Evolutionary conservation across 495 filamentous ascomycete genomes (phyloP).

Genomic region (Aspergillus sparsus): DNA sequence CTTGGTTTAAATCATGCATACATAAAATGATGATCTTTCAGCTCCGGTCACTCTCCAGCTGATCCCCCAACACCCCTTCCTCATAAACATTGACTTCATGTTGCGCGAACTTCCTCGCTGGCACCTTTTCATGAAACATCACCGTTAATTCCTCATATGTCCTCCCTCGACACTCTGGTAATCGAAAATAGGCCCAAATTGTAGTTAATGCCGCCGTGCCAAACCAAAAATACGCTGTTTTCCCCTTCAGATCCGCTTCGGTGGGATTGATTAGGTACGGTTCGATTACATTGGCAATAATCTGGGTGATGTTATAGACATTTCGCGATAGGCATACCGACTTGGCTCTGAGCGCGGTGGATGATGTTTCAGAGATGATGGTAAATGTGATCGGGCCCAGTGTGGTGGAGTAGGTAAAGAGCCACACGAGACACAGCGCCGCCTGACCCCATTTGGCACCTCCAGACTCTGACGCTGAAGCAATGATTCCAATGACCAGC

Average conservation of each 20-base stretch:
- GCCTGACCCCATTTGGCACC: conserved; percentile 40
- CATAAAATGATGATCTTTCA: not conserved
- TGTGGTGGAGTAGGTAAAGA: conserved; percentile 65
- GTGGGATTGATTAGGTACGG: conserved; percentile 70
- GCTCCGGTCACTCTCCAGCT: not conserved
- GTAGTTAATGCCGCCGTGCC: conserved; percentile 63
- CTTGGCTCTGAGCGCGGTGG: conserved; percentile 56
- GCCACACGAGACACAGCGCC: conserved; percentile 65
- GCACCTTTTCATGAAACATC: conserved; percentile 59
- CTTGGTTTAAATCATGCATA: not conserved
- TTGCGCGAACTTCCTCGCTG: conserved; percentile 61
- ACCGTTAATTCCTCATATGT: conserved; percentile 70
- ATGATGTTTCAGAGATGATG: conserved; percentile 69
- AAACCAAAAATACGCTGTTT: conserved; percentile 70
- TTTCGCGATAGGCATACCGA: conserved; percentile 20
- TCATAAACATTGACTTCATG: conserved; percentile 54
- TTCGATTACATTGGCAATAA: conserved; percentile 59
- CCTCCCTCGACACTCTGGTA: conserved; percentile 65
- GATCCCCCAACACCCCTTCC: conserved; percentile 25
- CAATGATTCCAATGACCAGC: conserved; percentile 66
- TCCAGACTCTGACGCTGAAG: conserved; percentile 43
- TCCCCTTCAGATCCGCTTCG: conserved; percentile 66
- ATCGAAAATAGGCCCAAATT: conserved; percentile 66
- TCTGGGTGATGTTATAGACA: conserved; percentile 64
- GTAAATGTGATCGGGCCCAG: conserved; percentile 74